Percentiles rank a stretch among this genome's conserved stretches.
Evolutionary conservation across 176 grass and related monocot genomes (phyloP).

Genomic region (Typha latifolia): DNA sequence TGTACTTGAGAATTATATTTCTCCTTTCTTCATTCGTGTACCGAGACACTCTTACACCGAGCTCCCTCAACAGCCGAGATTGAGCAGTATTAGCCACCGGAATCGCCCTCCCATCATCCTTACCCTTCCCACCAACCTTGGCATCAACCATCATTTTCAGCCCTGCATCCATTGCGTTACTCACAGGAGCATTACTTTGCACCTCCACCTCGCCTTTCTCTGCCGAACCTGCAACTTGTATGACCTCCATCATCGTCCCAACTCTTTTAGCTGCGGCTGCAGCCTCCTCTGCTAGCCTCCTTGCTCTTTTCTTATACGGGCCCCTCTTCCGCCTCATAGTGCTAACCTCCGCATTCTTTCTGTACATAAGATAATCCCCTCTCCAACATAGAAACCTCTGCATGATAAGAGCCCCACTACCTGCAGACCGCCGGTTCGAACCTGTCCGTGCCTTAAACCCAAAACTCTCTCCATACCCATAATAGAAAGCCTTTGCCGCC

Average conservation of each 20-base stretch:
- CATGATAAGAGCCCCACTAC: constrained; percentile 50
- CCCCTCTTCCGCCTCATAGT: constrained; percentile 29
- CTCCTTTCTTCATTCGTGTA: constrained; percentile 60
- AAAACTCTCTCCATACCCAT: constrained; percentile 33
- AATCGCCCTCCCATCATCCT: constrained; percentile 19
- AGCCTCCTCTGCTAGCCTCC: constrained; percentile 16
- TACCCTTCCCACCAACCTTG: constrained; percentile 8
- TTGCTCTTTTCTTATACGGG: constrained; percentile 21
- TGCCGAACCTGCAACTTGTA: background rate
- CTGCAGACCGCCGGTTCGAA: constrained; percentile 43
- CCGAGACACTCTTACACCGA: constrained; percentile 33
- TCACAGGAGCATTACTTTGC: background rate
- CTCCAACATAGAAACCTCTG: constrained; percentile 75
- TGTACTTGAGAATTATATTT: constrained; percentile 62
- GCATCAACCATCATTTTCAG: background rate
- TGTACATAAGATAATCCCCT: constrained; percentile 28
- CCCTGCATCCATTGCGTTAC: background rate
- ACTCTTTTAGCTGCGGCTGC: constrained; percentile 3
- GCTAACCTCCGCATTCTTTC: constrained; percentile 18
- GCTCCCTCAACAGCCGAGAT: constrained; percentile 27
- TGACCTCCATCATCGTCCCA: constrained; percentile 13
- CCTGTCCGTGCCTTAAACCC: constrained; percentile 64
- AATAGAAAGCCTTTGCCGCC: constrained; percentile 65
- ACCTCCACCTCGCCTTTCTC: constrained; percentile 9
- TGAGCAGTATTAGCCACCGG: constrained; percentile 17